These are phyloP conservation scores for Penicillium angulare DNA, from an alignment of 495 filamentous ascomycete species.

Conservation along the genomic window DNA sequence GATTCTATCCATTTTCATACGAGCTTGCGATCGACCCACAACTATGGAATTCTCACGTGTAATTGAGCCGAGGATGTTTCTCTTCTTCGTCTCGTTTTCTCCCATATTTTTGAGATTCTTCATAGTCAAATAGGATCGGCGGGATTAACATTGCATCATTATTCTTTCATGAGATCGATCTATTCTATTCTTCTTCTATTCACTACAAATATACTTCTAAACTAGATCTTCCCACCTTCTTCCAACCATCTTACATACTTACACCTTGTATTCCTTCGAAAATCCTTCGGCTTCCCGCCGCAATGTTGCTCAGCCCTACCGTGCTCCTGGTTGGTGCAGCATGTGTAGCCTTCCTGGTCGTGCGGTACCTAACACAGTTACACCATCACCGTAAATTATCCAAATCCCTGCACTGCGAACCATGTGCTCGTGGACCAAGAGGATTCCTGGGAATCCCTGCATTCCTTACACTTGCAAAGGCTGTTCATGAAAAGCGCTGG, in stretches of 20 bases:
- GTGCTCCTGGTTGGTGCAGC: conserved; percentile 19
- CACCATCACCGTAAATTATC: conserved; percentile 31
- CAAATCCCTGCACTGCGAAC: conserved; percentile 37
- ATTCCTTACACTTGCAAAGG: conserved; percentile 28
- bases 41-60: conserved; percentile 1
- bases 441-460: conserved; percentile 31
- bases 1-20: neutral
- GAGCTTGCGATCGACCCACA: neutral
- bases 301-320: conserved; percentile 25
- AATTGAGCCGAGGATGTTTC: conserved; percentile 17
- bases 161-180: neutral
- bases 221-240: too few relatives aligned
- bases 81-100: too few relatives aligned
- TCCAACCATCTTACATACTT: neutral
- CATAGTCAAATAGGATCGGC: conserved; percentile 1
- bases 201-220: neutral
- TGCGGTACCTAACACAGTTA: conserved; percentile 24
- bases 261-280: neutral
- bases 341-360: conserved; percentile 19
- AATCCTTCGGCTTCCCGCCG: conserved; percentile 3
- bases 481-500: conserved; percentile 31
- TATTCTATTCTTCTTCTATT: neutral
- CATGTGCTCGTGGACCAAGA: conserved; percentile 16
- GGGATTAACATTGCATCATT: too few relatives aligned
- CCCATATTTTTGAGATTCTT: too few relatives aligned